Conservation (phyloP, 306 rosid species). For the Medicago truncatula region DNA sequence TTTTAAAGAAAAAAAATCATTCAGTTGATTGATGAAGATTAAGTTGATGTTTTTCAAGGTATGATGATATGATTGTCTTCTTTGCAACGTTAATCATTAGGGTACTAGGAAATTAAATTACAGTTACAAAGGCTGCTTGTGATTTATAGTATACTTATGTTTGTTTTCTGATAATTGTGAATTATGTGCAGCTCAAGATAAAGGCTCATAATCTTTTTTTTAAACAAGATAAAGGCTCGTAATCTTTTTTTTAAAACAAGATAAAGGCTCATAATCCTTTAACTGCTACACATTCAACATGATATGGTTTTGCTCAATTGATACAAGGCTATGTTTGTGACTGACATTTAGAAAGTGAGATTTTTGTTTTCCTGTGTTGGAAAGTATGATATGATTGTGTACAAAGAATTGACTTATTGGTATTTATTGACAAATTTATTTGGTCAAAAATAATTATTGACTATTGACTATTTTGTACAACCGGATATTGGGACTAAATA, state of each 20-base stretch:
- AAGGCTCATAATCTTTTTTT: neutral
- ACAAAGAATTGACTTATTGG: too few relatives aligned
- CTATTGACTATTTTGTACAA: too few relatives aligned
- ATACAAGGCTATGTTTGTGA: neutral
- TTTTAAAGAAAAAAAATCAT: too few relatives aligned
- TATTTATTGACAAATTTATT: too few relatives aligned
- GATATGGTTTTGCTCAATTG: neutral
- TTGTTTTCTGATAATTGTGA: neutral
- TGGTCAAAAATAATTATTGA: too few relatives aligned
- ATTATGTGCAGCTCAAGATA: neutral
- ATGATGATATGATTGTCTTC: neutral
- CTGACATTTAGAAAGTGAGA: neutral
- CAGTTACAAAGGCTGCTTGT: neutral
- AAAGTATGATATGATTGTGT: too few relatives aligned
- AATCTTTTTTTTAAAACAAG: too few relatives aligned
- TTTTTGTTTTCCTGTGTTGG: neutral
- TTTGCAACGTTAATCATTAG: constrained; percentile 14
- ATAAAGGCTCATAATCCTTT: too few relatives aligned
- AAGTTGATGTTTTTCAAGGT: neutral
- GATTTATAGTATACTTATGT: neutral
- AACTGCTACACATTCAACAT: neutral
- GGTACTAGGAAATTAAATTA: neutral
- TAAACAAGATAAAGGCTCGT: neutral
- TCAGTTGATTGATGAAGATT: neutral
- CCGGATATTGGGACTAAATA: too few relatives aligned